Base-by-base conservation (phyloP, 768 basidiomycete species). In the Pulveroboletus sp. region DNA sequence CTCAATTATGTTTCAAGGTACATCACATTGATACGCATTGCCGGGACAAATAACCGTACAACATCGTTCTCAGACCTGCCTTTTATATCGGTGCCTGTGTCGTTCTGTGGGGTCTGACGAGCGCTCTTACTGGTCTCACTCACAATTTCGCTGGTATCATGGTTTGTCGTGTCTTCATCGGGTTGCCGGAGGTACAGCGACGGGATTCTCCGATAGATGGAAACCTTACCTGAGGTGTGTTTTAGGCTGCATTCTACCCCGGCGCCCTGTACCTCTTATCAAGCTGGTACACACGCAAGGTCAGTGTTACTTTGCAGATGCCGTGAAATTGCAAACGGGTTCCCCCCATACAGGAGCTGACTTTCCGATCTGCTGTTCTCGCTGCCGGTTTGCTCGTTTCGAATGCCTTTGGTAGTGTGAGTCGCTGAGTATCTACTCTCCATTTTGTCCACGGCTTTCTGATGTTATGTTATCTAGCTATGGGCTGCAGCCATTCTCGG, bases 401-500 rank as follows among this genome's bases (percentile, higher is more conserved):
- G 3, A 81, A 80, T 61, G 83, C 84, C 3, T 84, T 86, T 57
- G 84, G 85, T 38, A 72, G 76, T 41, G 83, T 85, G 47, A 62
- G 80, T 19, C 41, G 30, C 24, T 26, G 35, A 16, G 26, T 34
- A 22, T 34, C 7, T 2, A 22, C 17, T 14, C 26, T 13, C n/a
- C 32, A 17, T 38, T 32, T 27, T 2, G 22, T 41, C 24, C 24
- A 14, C 38, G 7, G 39, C n/a, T 43, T 27, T 2, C 31, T 5
- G 27, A 12, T 41, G n/a, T n/a, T n/a, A n/a, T n/a, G n/a, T 8
- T 2, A 0, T 4, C 16, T 50, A 85, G 81, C 64, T 87, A 12
- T 80, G 88, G 63, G 86, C 85, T 35, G 86, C 86, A 19, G 86
- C 83, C 10, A 82, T 89, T 48, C 73, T 89, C 17, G 71, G 74